Percentiles rank a stretch among this genome's conserved stretches.
These are phyloP conservation scores for Penicillium alfredii DNA, from an alignment of 495 filamentous ascomycete species.

Conservation along the genomic window DNA sequence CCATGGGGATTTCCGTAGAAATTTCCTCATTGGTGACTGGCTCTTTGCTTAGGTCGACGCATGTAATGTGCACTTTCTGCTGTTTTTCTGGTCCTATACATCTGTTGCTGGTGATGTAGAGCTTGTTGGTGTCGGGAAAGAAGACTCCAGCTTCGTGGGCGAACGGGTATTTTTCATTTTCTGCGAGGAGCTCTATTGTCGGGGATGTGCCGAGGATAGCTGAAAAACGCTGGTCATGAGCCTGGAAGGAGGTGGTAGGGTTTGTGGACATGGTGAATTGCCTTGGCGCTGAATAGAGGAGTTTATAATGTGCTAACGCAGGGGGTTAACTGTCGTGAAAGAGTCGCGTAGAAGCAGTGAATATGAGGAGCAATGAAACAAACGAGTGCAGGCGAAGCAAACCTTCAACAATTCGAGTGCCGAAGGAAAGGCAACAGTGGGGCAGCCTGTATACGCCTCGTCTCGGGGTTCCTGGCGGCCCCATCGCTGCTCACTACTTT, in stretches of 20 bases:
- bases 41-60: slow-evolving; percentile 20
- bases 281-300: background rate
- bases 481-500: background rate
- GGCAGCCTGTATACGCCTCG: background rate
- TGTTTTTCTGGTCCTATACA: slow-evolving; percentile 8
- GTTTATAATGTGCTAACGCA: background rate
- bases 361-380: background rate
- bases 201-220: slow-evolving; percentile 27
- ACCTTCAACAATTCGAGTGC: background rate
- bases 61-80: slow-evolving; percentile 31
- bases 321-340: background rate
- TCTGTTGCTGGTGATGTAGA: slow-evolving; percentile 55
- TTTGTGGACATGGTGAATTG: background rate
- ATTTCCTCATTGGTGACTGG: slow-evolving; percentile 21
- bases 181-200: slow-evolving; percentile 24
- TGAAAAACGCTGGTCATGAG: slow-evolving; percentile 25
- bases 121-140: slow-evolving; percentile 33
- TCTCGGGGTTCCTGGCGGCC: background rate
- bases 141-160: slow-evolving; percentile 61
- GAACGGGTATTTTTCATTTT: slow-evolving; percentile 34
- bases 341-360: background rate
- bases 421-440: background rate
- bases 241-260: slow-evolving; percentile 9
- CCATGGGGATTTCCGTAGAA: slow-evolving; percentile 44
- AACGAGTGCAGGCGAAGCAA: background rate